Base-by-base conservation (phyloP, 2,329 filamentous ascomycete species). In the Monilinia laxa region DNA sequence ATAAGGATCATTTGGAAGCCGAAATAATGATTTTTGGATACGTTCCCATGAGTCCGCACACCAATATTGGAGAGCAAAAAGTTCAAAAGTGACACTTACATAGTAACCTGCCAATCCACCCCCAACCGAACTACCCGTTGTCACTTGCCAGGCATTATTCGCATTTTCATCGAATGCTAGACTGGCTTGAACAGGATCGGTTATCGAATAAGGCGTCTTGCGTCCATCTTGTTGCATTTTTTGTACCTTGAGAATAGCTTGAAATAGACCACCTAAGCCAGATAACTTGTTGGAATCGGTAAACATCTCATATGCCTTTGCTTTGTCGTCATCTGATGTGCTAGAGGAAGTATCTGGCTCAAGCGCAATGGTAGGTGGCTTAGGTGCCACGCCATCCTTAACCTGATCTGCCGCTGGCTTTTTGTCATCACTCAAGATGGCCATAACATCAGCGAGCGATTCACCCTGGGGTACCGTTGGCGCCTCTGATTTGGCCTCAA, bases 121-220 rank as follows among this genome's bases (percentile, higher is more conserved):
- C 18, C 45, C 45, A n/a, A n/a, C 16, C 4, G 45, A 47, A 20
- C 45, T 10, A 20, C 45, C 45, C 9, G 28, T 18, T 2, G n/a
- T 56, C 28, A 56, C 53, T 14, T 56, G 31, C 28, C 35, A 56
- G 20, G 53, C 53, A 38, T 38, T 18, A 12, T 56, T n/a, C 7
- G 53, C 53, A n/a, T 56, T 56, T n/a, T 56, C 53, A n/a, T 56
- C 35, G 18, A 56, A 35, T 20, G 28, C 53, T 31, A 56, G n/a
- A 56, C 35, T 56, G 4, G 53, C 53, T 38, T 35, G 9, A 9
- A 14, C 12, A 11, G 53, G 53, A 38, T 56, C 53, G 0, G 53
- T 38, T 12, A 56, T 23, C 11, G 7, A 20, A n/a, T 56, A 56
- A 20, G 53, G 53, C 14, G 18, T 20, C 23, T 1, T 56, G 18